Percentiles rank a stretch among this genome's conserved stretches.
Evolutionary conservation across 306 rosid species (phyloP).

Genomic region (Rosa chinensis): DNA sequence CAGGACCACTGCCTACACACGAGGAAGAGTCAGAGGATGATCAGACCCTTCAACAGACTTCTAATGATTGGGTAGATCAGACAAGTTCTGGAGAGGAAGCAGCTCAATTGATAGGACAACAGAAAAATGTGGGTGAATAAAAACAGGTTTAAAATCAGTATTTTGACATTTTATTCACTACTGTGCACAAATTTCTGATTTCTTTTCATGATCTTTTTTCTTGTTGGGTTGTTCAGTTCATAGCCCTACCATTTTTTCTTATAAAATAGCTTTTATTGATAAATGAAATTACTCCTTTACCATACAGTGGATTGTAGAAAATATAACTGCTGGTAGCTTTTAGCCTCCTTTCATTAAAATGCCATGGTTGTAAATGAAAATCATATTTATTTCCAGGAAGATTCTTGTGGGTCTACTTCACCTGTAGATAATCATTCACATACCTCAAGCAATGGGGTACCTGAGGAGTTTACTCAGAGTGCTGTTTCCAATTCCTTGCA

Average conservation of each 20-base stretch:
- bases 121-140: constrained; percentile 46
- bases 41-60: constrained; percentile 43
- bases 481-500: constrained; percentile 40
- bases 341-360: constrained; percentile 2
- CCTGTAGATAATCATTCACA: constrained; percentile 43
- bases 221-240: not conserved
- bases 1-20: constrained; percentile 62
- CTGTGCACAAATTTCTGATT: not conserved
- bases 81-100: constrained; percentile 29
- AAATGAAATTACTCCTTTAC: not conserved
- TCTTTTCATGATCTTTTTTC: not conserved
- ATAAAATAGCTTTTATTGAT: not conserved
- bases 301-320: not conserved
- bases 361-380: constrained; percentile 11
- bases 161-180: constrained; percentile 23
- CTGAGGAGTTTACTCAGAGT: constrained; percentile 38
- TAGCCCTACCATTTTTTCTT: not conserved
- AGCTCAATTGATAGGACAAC: constrained; percentile 26
- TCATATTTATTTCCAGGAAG: constrained; percentile 48
- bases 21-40: constrained; percentile 79
- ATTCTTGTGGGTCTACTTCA: constrained; percentile 36
- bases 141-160: constrained; percentile 46
- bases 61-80: constrained; percentile 40
- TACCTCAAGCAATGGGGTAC: constrained; percentile 29
- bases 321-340: not conserved